These are phyloP conservation scores for Didymella arachidicola DNA, from an alignment of 2,329 filamentous ascomycete genomes.

Conservation along the genomic window DNA sequence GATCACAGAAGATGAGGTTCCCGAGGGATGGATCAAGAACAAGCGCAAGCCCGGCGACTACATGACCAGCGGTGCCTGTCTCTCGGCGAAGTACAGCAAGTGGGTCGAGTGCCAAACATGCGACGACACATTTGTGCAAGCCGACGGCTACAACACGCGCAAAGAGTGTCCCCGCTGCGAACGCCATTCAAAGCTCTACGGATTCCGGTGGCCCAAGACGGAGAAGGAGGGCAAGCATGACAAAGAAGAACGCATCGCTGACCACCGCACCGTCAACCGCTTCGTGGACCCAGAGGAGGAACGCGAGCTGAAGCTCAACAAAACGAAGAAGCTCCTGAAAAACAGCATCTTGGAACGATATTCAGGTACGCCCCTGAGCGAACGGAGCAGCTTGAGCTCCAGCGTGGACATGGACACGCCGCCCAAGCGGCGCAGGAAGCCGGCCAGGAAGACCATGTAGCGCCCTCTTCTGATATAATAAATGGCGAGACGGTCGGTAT, in stretches of 20 bases:
- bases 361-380: slow-evolving; percentile 36
- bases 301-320: slow-evolving; percentile 43
- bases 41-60: slow-evolving; percentile 64
- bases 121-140: slow-evolving; percentile 81
- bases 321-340: slow-evolving; percentile 35
- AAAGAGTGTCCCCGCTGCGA: slow-evolving; percentile 91
- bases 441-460: slow-evolving; percentile 44
- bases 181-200: slow-evolving; percentile 93
- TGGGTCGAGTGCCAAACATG: slow-evolving; percentile 94
- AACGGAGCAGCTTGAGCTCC: slow-evolving; percentile 35
- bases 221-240: slow-evolving; percentile 79
- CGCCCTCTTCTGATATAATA: slow-evolving; percentile 1
- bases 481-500: not conserved
- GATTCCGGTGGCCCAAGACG: slow-evolving; percentile 95
- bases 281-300: slow-evolving; percentile 78
- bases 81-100: slow-evolving; percentile 76
- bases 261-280: slow-evolving; percentile 86
- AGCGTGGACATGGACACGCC: slow-evolving; percentile 37
- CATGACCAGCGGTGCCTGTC: slow-evolving; percentile 76
- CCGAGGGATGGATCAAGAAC: slow-evolving; percentile 38
- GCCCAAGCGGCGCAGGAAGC: slow-evolving; percentile 32
- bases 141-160: slow-evolving; percentile 83
- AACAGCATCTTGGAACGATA: slow-evolving; percentile 35
- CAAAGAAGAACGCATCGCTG: slow-evolving; percentile 72
- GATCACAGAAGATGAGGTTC: slow-evolving; percentile 28